Conservation (phyloP, 495 filamentous ascomycete species). For the Diplogelasinospora grovesii region DNA sequence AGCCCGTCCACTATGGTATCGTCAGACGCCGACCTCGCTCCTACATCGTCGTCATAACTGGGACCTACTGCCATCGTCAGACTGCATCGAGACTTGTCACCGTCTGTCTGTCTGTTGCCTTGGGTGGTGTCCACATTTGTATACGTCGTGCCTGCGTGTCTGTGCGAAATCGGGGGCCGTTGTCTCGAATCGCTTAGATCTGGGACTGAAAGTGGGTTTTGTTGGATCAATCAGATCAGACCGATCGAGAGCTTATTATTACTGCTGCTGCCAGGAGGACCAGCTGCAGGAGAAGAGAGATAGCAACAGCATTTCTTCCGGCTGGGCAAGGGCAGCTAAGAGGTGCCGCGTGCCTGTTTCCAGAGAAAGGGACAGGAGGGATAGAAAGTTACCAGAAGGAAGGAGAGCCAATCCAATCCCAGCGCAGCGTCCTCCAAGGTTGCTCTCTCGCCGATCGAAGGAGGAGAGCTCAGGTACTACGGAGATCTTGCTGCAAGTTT, state of each 20-base stretch:
- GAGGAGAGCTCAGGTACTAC: background rate
- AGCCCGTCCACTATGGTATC: slow-evolving; percentile 18
- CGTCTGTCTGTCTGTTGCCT: slow-evolving; percentile 1
- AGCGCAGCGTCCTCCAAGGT: slow-evolving; percentile 3
- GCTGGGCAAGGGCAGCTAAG: background rate
- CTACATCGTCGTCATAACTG: slow-evolving; percentile 9
- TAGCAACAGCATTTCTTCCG: no score
- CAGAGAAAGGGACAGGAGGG: background rate
- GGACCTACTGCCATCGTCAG: background rate
- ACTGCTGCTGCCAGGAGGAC: no score
- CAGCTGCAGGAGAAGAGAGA: no score
- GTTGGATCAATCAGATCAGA: no score
- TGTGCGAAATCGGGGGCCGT: slow-evolving; percentile 10
- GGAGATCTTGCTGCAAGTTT: slow-evolving; percentile 7
- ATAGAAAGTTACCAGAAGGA: background rate
- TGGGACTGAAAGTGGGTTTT: no score
- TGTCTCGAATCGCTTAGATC: slow-evolving; percentile 8
- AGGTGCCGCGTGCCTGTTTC: background rate
- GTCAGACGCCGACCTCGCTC: slow-evolving; percentile 8
- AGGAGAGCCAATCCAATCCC: slow-evolving; percentile 10
- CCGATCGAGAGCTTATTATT: no score
- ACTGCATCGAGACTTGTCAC: background rate
- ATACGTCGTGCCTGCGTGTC: background rate
- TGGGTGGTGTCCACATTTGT: background rate
- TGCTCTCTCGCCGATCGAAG: slow-evolving; percentile 10